A percentile compares a stretch with the other conserved stretches of the same genome.
phyloP scores from a whole-genome alignment of 768 basidiomycete genomes.

The Russula earlei region DNA sequence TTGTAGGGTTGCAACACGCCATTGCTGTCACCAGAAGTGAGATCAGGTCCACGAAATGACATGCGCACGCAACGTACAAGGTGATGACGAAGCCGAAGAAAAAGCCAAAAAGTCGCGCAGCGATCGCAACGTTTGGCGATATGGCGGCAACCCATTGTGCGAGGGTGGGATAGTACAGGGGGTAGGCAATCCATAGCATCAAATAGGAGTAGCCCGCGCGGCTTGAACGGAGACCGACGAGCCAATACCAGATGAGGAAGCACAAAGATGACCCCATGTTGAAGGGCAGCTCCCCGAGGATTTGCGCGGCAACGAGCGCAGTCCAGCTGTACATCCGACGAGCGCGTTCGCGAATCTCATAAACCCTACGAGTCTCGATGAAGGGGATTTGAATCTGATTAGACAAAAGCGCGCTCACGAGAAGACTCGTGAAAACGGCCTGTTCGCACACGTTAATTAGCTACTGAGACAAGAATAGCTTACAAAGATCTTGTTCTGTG shows the following conservation, averaged over 20 bases:
- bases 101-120: slow-evolving; percentile 31
- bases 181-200: slow-evolving; percentile 30
- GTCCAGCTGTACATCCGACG: slow-evolving; percentile 36
- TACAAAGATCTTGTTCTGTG: slow-evolving; percentile 37
- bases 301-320: slow-evolving; percentile 28
- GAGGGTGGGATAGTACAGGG: slow-evolving; percentile 38
- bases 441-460: neutral
- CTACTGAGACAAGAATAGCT: neutral
- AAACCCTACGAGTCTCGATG: slow-evolving; percentile 31
- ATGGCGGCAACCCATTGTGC: slow-evolving; percentile 34
- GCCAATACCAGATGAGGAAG: slow-evolving; percentile 43
- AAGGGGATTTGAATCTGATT: slow-evolving; percentile 36
- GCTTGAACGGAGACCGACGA: slow-evolving; percentile 31
- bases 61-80: slow-evolving; percentile 28
- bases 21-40: slow-evolving; percentile 25
- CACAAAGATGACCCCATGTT: slow-evolving; percentile 35
- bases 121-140: slow-evolving; percentile 34
- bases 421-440: slow-evolving; percentile 30
- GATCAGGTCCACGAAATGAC: neutral
- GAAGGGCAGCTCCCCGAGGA: slow-evolving; percentile 35
- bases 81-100: slow-evolving; percentile 34
- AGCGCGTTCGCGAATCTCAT: slow-evolving; percentile 35
- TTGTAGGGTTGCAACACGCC: slow-evolving; percentile 40
- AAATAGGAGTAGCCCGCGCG: slow-evolving; percentile 36
- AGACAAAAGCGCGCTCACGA: slow-evolving; percentile 29